Evolutionary conservation across 805 yeast genomes (phyloP), one percentile per base, ranked within the genome.

Genomic region (Cyberlindnera nakhonratchasimensis): DNA sequence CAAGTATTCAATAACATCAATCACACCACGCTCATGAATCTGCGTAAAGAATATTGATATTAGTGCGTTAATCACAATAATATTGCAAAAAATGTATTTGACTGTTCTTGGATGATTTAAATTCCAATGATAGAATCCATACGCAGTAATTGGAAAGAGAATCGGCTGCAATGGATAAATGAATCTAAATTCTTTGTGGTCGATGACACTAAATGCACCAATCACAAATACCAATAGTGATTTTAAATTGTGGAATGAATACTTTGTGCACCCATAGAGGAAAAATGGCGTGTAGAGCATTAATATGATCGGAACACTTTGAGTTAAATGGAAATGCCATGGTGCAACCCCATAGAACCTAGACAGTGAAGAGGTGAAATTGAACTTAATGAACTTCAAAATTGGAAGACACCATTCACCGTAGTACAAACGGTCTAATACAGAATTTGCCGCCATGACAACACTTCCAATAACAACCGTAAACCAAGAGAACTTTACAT

Each of bases 171-270:
- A 58, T 2, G 95, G 96, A 52, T 82, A 88, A 14, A 95, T 70
- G 60, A 93, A 93, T 34, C 99, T 72, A 53, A 89, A 85, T 59
- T 93, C 99, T 58, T 93, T 93, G 62, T 93, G 99, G 10, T 74
- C 67, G 16, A 93, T 74, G 2, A 68, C 39, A 0, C 96, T 85
- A 52, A 85, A 87, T 0, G 71, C 66, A 0, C 63, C 37, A 2
- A 85, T 37, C 34, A 82, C 82, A 5, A 74, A 41, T 0, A 71
- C 16, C 0, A 74, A 47, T 37, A 72, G 51, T 7, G 57, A 11
- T 48, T 64, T 66, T 12, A 66, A 23, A 13, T 55, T 52, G 24
- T 54, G 40, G 13, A 52, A 31, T 3, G 58, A 50, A 24, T 57
- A 51, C 5, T 43, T 45, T 14, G 53, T 42, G 11, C 66, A 31